These are phyloP conservation scores for Solanum appendiculatum DNA, from an alignment of 257 asterid genomes.

Conservation along the genomic window DNA sequence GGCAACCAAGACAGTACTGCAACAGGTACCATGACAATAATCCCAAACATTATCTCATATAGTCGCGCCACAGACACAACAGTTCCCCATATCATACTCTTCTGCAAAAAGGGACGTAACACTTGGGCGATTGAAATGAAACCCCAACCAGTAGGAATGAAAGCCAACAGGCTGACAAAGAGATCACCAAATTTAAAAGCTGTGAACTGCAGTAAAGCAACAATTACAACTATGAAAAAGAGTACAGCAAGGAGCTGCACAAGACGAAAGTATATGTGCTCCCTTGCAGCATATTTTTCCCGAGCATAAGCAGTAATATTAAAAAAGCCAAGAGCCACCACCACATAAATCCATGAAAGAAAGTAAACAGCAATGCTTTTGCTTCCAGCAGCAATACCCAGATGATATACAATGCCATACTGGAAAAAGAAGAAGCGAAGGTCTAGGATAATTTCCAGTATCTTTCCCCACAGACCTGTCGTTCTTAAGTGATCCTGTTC, in stretches of 20 bases:
- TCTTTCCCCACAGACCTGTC: constrained; percentile 88
- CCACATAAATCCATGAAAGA: constrained; percentile 83
- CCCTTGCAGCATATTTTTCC: constrained; percentile 79
- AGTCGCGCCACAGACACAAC: constrained; percentile 74
- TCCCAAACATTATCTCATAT: constrained; percentile 90
- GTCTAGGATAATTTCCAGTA: constrained; percentile 66
- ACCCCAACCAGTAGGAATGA: constrained; percentile 97
- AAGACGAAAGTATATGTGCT: constrained; percentile 94
- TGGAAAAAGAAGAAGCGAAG: constrained; percentile 98
- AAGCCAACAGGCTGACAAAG: constrained; percentile 86
- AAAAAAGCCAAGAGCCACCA: constrained; percentile 58
- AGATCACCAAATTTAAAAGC: constrained; percentile 56
- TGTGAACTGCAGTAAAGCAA: constrained; percentile 67
- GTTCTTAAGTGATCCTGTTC: constrained; percentile 96
- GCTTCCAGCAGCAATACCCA: constrained; percentile 79
- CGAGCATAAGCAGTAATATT: constrained; percentile 65
- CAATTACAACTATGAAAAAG: constrained; percentile 42
- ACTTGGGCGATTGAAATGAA: constrained; percentile 78
- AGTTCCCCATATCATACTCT: constrained; percentile 57
- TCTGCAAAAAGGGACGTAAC: constrained; percentile 56
- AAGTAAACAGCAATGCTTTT: constrained; percentile 78
- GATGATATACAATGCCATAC: constrained; percentile 89
- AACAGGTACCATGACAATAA: constrained; percentile 77
- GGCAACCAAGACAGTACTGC: constrained; percentile 95
- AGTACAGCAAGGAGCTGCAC: constrained; percentile 88